phyloP scores from a whole-genome alignment of 1,284 basidiomycete species.

The Sutorius eximius region DNA sequence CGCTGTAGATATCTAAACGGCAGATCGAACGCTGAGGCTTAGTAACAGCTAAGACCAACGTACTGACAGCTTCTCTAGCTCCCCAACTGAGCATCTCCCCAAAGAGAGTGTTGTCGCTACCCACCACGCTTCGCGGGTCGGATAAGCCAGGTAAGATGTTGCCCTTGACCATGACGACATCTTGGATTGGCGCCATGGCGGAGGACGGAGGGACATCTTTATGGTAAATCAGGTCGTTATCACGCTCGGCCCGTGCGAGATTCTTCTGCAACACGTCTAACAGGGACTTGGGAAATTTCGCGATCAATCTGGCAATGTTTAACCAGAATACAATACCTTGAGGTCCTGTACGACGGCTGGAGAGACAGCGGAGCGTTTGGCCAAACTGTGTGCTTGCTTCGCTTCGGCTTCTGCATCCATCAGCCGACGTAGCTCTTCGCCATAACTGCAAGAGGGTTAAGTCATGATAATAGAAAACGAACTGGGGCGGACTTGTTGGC shows the following conservation, averaged over 20 bases:
- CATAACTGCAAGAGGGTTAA: slow-evolving; percentile 58
- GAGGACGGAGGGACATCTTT: slow-evolving; percentile 78
- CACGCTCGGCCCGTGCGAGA: slow-evolving; percentile 75
- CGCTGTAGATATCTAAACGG: slow-evolving; percentile 78
- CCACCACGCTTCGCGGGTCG: slow-evolving; percentile 57
- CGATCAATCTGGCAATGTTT: neutral
- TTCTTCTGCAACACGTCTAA: slow-evolving; percentile 71
- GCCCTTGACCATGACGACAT: slow-evolving; percentile 70
- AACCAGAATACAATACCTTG: slow-evolving; percentile 50
- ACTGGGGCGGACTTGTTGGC: slow-evolving; percentile 57
- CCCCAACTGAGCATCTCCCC: slow-evolving; percentile 83
- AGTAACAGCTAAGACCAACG: slow-evolving; percentile 28
- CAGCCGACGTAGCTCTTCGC: slow-evolving; percentile 78
- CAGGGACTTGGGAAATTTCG: slow-evolving; percentile 46
- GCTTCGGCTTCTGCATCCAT: slow-evolving; percentile 65
- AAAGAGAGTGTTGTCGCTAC: slow-evolving; percentile 63
- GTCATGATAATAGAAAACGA: slow-evolving; percentile 1
- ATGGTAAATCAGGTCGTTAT: slow-evolving; percentile 97
- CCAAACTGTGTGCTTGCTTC: slow-evolving; percentile 74
- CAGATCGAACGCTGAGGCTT: neutral
- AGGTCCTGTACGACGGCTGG: slow-evolving; percentile 72
- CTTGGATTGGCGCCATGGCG: slow-evolving; percentile 65
- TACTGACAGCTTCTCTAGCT: slow-evolving; percentile 87
- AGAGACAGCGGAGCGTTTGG: slow-evolving; percentile 61
- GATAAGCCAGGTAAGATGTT: slow-evolving; percentile 60